Evolutionary conservation across 2,329 filamentous ascomycete species (phyloP), one percentile per base, ranked within the genome.

Genomic region (Aspergillus niger): DNA sequence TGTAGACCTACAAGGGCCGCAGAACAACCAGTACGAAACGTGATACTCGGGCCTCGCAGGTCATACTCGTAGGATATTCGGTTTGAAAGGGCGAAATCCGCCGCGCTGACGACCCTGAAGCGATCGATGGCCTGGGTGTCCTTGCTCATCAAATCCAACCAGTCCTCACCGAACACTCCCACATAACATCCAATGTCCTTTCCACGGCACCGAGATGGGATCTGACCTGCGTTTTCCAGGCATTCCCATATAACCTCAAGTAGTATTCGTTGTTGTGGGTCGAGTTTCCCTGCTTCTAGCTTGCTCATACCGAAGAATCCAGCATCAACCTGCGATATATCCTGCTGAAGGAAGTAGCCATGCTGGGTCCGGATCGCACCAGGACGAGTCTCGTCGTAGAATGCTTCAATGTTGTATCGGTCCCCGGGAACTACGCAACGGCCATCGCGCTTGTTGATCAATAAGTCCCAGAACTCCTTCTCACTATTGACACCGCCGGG

Each of bases 1-100:
- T 78, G 67, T 1, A 79, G 59, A 13, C 58, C 67, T 1, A 70
- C 62, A 8, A 78, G 53, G 1, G 74, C 69, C 0, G 74, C 70
- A 0, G 74, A 77, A 48, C 77, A 77, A 1, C 70, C 77, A 0
- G 77, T 79, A 13, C 70, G 67, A 2, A 77, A 61, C 1, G 64
- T 65, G 43, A 71, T 60, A 44, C 66, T 71, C 3, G 69, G 69
- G 0, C 66, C 67, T 30, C 41, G 17, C 1, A 71, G 49, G 54
- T 71, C 66, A 49, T 63, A 68, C 47, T 65, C 58, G 54, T 68
- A 69, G 0, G 68, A 70, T 3, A 71, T 30, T 2, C 66, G 67
- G 30, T 70, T 72, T 15, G 69, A 53, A 5, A 70, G 52, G 2
- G 64, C 62, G 28, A 66, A 70, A 5, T 65, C 61, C 5, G 63